Evolutionary conservation across 805 yeast genomes (phyloP), one percentile per base, ranked within the genome.

Genomic region (Aciculoconidium aculeatum): DNA sequence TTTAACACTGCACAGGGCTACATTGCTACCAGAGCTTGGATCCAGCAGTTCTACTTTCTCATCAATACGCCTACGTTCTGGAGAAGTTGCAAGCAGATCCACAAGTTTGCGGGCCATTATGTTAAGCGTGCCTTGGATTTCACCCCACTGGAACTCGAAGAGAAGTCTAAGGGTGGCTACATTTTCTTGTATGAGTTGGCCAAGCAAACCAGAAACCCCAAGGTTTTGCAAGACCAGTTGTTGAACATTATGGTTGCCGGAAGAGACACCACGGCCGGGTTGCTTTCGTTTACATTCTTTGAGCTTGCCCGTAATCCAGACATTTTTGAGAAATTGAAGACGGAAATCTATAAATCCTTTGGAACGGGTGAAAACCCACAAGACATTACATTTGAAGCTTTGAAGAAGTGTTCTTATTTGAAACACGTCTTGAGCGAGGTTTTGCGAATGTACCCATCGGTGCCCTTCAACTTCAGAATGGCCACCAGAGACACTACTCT

Each of bases 11-110:
- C 61, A 6, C 67, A 62, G 41, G 32, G 41, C 19, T 53, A 49
- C 24, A 49, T 61, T 37, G 51, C 64, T 5, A 36, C 58, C 9
- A 54, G 70, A 45, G 40, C 64, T 21, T 58, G 36, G 44, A 49
- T 41, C 33, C 57, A 45, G 25, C 31, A 28, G 19, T 42, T 49
- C 26, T 49, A 44, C 37, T 39, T 37, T 23, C 17, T 50, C 3
- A 27, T 46, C 11, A 38, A 49, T 31, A 38, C 39, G 7, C 31
- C 27, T 9, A 46, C 52, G 30, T 65, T 67, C 39, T 45, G 53
- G 25, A 45, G 44, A 11, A 42, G 55, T 15, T 53, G 49, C 37
- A 42, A 44, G 17, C 44, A 40, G 11, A 66, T 62, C 16, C 62
- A 57, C 32, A 41, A 40, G 12, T 50, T 55, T 30, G 55, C 59